Conservation (phyloP, 305 asterid species). For the Petunia hybrid region DNA sequence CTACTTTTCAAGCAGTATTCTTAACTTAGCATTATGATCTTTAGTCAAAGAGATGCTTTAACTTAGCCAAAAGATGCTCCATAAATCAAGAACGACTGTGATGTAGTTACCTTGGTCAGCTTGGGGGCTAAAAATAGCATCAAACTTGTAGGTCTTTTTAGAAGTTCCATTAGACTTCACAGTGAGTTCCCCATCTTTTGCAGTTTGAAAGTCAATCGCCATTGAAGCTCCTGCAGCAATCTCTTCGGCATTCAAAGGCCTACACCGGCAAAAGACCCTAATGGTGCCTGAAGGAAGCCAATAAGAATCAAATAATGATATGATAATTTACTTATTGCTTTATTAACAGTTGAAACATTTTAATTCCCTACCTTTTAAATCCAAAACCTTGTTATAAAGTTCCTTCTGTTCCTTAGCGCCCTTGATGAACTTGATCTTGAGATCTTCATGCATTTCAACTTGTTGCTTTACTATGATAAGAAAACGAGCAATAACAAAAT, state of each 20-base stretch:
- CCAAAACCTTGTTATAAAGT: slow-evolving; percentile 87
- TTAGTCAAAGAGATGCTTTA: background rate
- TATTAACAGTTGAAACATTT: background rate
- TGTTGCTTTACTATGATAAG: slow-evolving; percentile 64
- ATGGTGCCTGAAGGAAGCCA: slow-evolving; percentile 72
- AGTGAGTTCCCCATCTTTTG: slow-evolving; percentile 82
- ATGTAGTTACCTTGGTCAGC: slow-evolving; percentile 70
- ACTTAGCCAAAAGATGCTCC: background rate
- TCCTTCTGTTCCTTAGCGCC: slow-evolving; percentile 79
- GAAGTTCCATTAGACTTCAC: slow-evolving; percentile 71
- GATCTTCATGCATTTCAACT: slow-evolving; percentile 62
- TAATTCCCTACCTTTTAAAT: slow-evolving; percentile 72
- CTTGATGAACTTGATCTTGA: slow-evolving; percentile 67
- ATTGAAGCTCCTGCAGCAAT: slow-evolving; percentile 65
- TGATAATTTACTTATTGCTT: background rate
- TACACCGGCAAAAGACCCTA: slow-evolving; percentile 96
- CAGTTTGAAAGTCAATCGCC: slow-evolving; percentile 81
- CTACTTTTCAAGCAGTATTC: background rate
- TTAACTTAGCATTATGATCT: background rate
- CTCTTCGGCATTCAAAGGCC: slow-evolving; percentile 86
- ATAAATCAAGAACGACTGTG: background rate
- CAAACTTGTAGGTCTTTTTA: slow-evolving; percentile 77
- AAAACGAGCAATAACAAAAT: slow-evolving; percentile 30
- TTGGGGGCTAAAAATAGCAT: slow-evolving; percentile 82
- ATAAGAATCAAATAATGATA: slow-evolving; percentile 17